Evolutionary conservation across 192 early-diverging fungal species (phyloP), one percentile per base, ranked within the genome.

Genomic region (Funneliformis mosseae): DNA sequence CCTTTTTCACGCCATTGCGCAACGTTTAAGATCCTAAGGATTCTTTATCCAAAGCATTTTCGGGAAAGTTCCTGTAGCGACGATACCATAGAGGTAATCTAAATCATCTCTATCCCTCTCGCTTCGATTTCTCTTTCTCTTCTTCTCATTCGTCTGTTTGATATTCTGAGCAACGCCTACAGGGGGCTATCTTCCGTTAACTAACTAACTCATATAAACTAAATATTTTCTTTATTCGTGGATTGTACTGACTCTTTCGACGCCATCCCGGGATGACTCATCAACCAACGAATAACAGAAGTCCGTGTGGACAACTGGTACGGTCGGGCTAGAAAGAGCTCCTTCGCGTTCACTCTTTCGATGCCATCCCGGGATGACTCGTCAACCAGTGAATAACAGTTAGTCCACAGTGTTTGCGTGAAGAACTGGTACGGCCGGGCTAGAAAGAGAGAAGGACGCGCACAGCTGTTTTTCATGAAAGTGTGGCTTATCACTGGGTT

Each of bases 221-320:
- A 64, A 64, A 28, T 64, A 64, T 64, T 64, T 64, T 64, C 62
- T 64, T 64, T 64, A 64, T 64, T 64, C 62, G 62, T 64, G 28
- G 27, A 64, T 28, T 28, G 8, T 33, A 25, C 62, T 64, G 46
- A 48, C 62, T 64, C 27, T 27, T 64, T 64, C 62, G 8, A 64
- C 23, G 23, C 62, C 8, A 28, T 33, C 62, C 28, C 62, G 8
- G 62, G 27, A 64, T 28, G 23, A 28, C 28, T 64, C 62, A 64
- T 64, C 23, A 64, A 64, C 62, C 23, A 25, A 28, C 62, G 23
- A 64, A 11, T 64, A 64, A 64, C 27, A 64, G 62, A 64, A 64
- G 28, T 23, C 28, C 8, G 27, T 25, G 23, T 64, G 8, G 10
- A 64, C 28, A 28, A 33, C 62, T 64, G 23, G 62, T 64, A 64